These are phyloP conservation scores for Calonectria henricotiae DNA, from an alignment of 2,329 filamentous ascomycete genomes.

Conservation along the genomic window DNA sequence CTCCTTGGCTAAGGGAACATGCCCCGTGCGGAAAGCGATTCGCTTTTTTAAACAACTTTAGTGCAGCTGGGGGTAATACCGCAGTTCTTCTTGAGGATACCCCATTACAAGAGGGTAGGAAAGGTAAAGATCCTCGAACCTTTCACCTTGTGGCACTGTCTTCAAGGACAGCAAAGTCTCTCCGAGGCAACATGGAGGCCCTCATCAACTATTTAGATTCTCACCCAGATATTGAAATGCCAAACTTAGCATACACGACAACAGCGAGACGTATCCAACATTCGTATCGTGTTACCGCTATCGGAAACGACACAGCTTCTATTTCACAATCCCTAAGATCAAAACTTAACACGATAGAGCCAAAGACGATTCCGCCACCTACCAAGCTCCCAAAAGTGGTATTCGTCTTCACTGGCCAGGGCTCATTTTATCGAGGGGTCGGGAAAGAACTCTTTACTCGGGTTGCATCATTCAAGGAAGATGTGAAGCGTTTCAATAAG, in stretches of 20 bases:
- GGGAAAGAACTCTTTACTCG: conserved; percentile 56
- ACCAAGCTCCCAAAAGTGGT: conserved; percentile 53
- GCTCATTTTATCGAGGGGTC: conserved; percentile 55
- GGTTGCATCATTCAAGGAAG: conserved; percentile 54
- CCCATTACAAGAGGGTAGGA: conserved; percentile 66
- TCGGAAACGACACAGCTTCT: conserved; percentile 49
- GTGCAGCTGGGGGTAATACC: conserved; percentile 81
- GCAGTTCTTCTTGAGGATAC: conserved; percentile 77
- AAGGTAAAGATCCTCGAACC: conserved; percentile 66
- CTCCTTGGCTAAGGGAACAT: conserved; percentile 66
- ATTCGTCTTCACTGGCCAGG: conserved; percentile 67
- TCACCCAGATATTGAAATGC: conserved; percentile 68
- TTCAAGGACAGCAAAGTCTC: conserved; percentile 70
- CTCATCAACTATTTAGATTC: conserved; percentile 70
- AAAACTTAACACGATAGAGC: conserved; percentile 37
- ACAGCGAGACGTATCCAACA: conserved; percentile 78
- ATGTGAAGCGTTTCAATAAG: conserved; percentile 56
- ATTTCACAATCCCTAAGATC: conserved; percentile 35
- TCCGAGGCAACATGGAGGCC: conserved; percentile 72
- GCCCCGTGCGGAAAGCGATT: conserved; percentile 61
- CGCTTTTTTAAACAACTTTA: conserved; percentile 79
- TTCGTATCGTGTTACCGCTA: conserved; percentile 69
- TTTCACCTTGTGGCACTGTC: conserved; percentile 74
- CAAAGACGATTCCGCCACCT: conserved; percentile 40
- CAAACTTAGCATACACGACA: conserved; percentile 77